Conservation (phyloP, 805 yeast genomes). For the Candida parachauliodes region DNA sequence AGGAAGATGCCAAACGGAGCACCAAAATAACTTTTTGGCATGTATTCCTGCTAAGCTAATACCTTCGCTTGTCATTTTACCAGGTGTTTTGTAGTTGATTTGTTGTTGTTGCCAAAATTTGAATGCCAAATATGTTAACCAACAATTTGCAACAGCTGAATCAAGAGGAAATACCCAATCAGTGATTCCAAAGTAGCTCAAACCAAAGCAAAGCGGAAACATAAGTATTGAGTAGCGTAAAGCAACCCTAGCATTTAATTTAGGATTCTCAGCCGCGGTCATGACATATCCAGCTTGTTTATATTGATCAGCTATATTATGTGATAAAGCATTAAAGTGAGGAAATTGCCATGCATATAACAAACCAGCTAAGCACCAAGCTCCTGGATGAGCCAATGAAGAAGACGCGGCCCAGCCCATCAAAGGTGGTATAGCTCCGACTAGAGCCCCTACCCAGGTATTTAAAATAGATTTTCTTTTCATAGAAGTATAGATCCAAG, state of each 20-base stretch:
- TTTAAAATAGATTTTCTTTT: constrained; percentile 81
- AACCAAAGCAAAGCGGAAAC: constrained; percentile 89
- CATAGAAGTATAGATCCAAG: constrained; percentile 88
- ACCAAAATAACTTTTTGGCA: constrained; percentile 89
- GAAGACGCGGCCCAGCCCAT: constrained; percentile 98
- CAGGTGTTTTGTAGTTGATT: constrained; percentile 45
- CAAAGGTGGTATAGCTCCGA: constrained; percentile 96
- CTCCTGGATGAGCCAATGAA: constrained; percentile 78
- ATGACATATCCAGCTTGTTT: constrained; percentile 94
- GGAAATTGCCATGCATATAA: constrained; percentile 99
- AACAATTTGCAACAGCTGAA: constrained; percentile 75
- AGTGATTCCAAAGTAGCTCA: constrained; percentile 74
- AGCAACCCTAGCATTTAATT: constrained; percentile 88
- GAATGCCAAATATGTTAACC: constrained; percentile 78
- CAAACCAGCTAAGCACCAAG: constrained; percentile 89
- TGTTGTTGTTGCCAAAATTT: constrained; percentile 85
- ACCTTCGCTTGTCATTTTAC: constrained; percentile 52
- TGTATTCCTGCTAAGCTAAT: constrained; percentile 56
- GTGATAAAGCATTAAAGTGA: constrained; percentile 90
- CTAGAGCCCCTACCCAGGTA: constrained; percentile 99
- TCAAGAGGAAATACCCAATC: constrained; percentile 81
- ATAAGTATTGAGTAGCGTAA: constrained; percentile 83
- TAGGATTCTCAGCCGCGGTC: constrained; percentile 93
- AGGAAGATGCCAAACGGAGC: constrained; percentile 92
- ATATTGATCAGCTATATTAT: constrained; percentile 83